Evolutionary conservation across 2,329 filamentous ascomycete genomes (phyloP).

Genomic region (Scedosporium dehoogii): DNA sequence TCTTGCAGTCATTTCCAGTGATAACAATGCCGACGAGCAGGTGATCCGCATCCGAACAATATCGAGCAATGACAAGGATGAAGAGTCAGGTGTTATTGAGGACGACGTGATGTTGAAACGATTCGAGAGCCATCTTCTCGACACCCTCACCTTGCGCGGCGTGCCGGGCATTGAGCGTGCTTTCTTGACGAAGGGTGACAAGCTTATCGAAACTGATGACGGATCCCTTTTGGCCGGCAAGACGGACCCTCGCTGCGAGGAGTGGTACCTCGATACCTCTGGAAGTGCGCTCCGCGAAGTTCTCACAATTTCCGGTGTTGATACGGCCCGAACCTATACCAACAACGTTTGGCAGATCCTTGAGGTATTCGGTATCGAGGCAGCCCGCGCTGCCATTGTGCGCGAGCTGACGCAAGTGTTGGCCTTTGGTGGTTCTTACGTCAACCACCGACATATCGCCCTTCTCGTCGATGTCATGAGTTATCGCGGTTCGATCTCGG

Average conservation of each 20-base stretch:
- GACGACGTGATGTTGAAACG: constrained; percentile 91
- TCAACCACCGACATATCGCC: constrained; percentile 96
- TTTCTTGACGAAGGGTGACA: constrained; percentile 78
- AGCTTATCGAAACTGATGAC: constrained; percentile 55
- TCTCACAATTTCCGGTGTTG: constrained; percentile 77
- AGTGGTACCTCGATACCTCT: constrained; percentile 94
- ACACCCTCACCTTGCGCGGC: constrained; percentile 84
- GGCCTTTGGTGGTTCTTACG: constrained; percentile 97
- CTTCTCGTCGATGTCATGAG: constrained; percentile 97
- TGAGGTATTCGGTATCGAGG: constrained; percentile 93
- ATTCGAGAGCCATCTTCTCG: constrained; percentile 81
- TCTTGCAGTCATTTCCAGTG: constrained; percentile 88
- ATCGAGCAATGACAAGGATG: constrained; percentile 61
- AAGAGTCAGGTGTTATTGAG: constrained; percentile 56
- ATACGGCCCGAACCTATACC: constrained; percentile 76
- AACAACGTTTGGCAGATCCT: constrained; percentile 95
- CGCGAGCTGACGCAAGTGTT: constrained; percentile 85
- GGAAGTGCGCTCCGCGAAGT: constrained; percentile 81
- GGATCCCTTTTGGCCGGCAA: constrained; percentile 68
- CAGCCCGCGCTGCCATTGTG: constrained; percentile 75
- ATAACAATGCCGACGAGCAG: constrained; percentile 94
- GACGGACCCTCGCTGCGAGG: constrained; percentile 64
- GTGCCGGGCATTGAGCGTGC: constrained; percentile 81
- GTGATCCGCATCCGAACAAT: constrained; percentile 88
- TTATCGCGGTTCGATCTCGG: constrained; percentile 84